Base-by-base conservation (phyloP, 495 filamentous ascomycete species). In the Penicillium odoratum region DNA sequence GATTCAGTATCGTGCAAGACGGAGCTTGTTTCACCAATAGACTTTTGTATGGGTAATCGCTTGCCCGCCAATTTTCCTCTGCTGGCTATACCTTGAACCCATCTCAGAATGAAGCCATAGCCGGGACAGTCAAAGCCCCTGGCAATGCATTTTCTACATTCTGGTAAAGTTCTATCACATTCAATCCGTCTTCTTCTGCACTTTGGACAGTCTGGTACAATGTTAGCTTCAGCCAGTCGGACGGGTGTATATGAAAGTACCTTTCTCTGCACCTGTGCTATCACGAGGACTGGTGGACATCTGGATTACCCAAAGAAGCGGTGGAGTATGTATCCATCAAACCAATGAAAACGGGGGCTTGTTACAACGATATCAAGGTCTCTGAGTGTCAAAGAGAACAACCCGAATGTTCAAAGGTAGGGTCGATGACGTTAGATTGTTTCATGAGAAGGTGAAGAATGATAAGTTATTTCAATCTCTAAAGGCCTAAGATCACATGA, bases 61-160 rank as follows among this genome's bases (percentile, higher is more conserved):
- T 51, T 52, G 4, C 59, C 59, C 10, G 53, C 26, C 9, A 53
- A 46, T 36, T 16, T 53, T 11, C 59, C 59, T 31, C 59, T 47
- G 49, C 59, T 61, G 11, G 59, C 59, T 8, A 61, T 44, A 7
- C 59, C 59, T 13, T 61, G 53, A 11, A 8, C 43, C 59, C 59
- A 61, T 30, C 50, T 56, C 30, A 61, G 44, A 36, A 38, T 31
- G 11, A 48, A 4, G 4, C 54, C 59, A 40, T 61, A 61, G 8
- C 53, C 59, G 2, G 59, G 59, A 16, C 59, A 61, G 44, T 42
- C 28, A 7, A 59, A 36, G 8, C 56, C 49, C 18, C 59, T 18
- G 5, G 59, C 51, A 31, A 21, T 31, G 29, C 59, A 61, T 53
- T 61, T 61, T 10, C 54, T 56, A 10, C 59, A 61, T 36, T 33